phyloP scores from a whole-genome alignment of 345 rosid species.

The Cardamine occulta region DNA sequence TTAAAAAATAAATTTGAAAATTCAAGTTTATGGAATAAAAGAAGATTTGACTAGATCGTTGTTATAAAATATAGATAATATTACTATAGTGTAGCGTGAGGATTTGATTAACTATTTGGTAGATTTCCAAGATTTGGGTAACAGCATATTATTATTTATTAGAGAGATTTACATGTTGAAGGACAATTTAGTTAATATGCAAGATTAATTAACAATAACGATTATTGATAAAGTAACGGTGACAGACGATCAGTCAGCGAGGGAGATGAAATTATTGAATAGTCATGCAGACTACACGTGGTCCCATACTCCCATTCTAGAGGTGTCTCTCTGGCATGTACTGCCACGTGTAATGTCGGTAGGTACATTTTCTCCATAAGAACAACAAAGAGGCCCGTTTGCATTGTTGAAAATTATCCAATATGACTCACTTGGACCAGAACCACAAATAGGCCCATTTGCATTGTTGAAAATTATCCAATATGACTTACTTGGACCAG shows the following conservation, averaged over 20 bases:
- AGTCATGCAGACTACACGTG: constrained; percentile 34
- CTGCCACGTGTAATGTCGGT: constrained; percentile 33
- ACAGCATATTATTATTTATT: not conserved
- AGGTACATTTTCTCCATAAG: not conserved
- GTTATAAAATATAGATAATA: not conserved
- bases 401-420: not conserved
- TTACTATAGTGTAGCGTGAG: constrained; percentile 12
- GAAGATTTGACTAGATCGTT: constrained; percentile 3
- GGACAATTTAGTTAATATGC: not conserved
- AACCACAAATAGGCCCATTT: not conserved
- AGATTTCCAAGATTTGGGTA: constrained; percentile 13
- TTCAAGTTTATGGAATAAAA: not conserved
- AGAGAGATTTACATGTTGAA: not conserved
- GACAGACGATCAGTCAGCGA: constrained; percentile 18
- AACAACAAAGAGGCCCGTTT: not conserved
- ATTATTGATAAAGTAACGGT: not conserved
- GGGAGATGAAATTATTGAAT: constrained; percentile 32
- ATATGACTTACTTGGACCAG: too few relatives aligned
- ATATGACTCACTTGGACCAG: too few relatives aligned
- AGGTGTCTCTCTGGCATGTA: constrained; percentile 33
- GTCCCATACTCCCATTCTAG: constrained; percentile 17
- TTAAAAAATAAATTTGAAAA: not conserved
- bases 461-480: not conserved
- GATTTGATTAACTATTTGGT: constrained; percentile 13
- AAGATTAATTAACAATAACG: not conserved